Conservation (phyloP, 2,329 filamentous ascomycete genomes). For the Ophioceras dolichostomum region DNA sequence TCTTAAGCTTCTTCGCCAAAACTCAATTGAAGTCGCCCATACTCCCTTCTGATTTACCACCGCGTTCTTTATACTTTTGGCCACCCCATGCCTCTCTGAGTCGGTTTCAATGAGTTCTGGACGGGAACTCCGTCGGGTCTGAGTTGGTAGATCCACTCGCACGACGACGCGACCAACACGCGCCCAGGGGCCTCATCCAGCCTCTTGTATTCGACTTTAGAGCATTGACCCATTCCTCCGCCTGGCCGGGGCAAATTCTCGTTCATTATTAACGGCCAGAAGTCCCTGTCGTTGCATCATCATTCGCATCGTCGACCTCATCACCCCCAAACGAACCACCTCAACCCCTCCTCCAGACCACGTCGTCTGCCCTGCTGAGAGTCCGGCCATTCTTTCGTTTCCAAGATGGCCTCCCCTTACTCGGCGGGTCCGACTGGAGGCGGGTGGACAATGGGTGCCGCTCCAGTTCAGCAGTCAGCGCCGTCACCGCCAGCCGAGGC, state of each 20-base stretch:
- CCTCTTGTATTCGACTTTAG: slow-evolving; percentile 6
- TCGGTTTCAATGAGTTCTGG: not conserved
- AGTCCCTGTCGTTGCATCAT: not conserved
- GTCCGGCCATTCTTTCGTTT: not conserved
- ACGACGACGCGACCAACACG: slow-evolving; percentile 3
- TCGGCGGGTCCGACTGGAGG: not conserved
- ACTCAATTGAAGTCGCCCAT: not conserved
- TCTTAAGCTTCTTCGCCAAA: not conserved
- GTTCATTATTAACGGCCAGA: too few relatives aligned
- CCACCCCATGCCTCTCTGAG: too few relatives aligned
- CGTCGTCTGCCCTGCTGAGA: not conserved
- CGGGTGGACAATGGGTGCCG: not conserved
- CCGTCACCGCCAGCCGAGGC: slow-evolving; percentile 13
- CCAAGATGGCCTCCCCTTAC: slow-evolving; percentile 1
- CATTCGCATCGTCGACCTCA: not conserved
- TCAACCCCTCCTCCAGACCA: not conserved
- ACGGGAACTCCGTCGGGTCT: not conserved
- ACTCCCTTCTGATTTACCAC: not conserved
- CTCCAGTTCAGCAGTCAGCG: slow-evolving; percentile 1
- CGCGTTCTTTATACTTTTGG: too few relatives aligned
- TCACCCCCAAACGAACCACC: not conserved
- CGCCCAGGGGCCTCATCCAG: slow-evolving; percentile 4
- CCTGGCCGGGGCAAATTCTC: not conserved
- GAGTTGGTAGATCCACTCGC: slow-evolving; percentile 2
- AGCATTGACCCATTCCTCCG: not conserved